These are phyloP conservation scores for Paecilomyces sp. DNA, from an alignment of 2,329 filamentous ascomycete species.

Conservation along the genomic window DNA sequence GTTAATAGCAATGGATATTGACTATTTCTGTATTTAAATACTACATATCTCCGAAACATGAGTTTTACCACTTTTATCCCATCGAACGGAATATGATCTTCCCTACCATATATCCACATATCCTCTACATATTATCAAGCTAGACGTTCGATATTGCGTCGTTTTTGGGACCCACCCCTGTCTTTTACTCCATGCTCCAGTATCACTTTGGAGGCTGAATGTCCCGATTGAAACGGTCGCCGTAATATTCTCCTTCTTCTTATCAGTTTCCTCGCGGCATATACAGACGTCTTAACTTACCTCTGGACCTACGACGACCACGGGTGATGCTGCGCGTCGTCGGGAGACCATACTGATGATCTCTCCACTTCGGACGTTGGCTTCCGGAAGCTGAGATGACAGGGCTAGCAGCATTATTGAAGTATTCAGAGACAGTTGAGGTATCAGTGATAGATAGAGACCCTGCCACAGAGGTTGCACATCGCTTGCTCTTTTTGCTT, in stretches of 20 bases:
- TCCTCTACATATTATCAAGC: background rate
- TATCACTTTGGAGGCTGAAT: background rate
- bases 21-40: background rate
- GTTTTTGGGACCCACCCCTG: background rate
- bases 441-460: constrained; percentile 6
- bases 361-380: constrained; percentile 9
- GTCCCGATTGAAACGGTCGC: constrained; percentile 20
- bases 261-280: constrained; percentile 6
- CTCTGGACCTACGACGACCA: constrained; percentile 18
- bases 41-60: background rate
- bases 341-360: constrained; percentile 6
- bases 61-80: background rate
- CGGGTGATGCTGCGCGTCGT: constrained; percentile 9
- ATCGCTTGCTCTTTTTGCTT: constrained; percentile 10
- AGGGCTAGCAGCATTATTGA: constrained; percentile 21
- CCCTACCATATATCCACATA: background rate
- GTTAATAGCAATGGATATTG: constrained; percentile 1
- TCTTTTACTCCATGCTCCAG: background rate
- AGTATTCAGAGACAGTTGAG: constrained; percentile 12
- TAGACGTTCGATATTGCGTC: background rate
- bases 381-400: constrained; percentile 21
- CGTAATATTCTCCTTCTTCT: constrained; percentile 21
- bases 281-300: constrained; percentile 10
- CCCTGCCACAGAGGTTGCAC: constrained; percentile 2
- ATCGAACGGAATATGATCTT: background rate